Conservation (phyloP, 345 rosid species). For the Pistacia vera region DNA sequence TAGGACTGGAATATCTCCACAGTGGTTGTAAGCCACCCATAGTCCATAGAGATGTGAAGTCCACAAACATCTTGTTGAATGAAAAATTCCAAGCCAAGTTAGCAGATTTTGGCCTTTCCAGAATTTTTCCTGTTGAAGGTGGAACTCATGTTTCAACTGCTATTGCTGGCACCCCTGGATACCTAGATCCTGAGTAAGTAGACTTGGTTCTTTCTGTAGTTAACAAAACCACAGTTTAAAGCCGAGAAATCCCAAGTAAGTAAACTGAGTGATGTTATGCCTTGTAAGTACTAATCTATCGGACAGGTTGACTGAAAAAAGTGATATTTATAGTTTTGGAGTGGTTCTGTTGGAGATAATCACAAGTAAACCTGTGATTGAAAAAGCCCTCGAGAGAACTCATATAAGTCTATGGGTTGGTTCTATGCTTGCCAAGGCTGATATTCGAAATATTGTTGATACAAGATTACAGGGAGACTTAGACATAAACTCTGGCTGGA, state of each 20-base stretch:
- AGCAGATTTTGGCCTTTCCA: conserved; percentile 34
- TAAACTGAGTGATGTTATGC: not conserved
- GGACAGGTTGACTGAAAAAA: conserved; percentile 36
- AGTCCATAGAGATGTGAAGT: too few relatives aligned
- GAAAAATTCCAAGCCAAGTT: conserved; percentile 6
- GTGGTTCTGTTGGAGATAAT: conserved; percentile 43
- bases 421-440: conserved; percentile 37
- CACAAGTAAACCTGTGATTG: conserved; percentile 33
- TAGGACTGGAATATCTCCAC: not conserved
- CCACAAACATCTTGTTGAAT: too few relatives aligned
- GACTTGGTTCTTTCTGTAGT: not conserved
- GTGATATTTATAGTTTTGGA: conserved; percentile 53
- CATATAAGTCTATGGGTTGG: conserved; percentile 42
- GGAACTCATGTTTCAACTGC: conserved; percentile 40
- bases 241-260: too few relatives aligned
- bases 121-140: conserved; percentile 32
- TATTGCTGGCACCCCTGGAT: conserved; percentile 1
- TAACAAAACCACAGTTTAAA: too few relatives aligned
- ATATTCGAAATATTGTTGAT: conserved; percentile 42
- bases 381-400: not conserved
- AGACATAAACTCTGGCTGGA: conserved; percentile 36
- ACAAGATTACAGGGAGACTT: conserved; percentile 36
- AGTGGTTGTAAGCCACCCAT: too few relatives aligned
- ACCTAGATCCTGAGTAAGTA: conserved; percentile 54
- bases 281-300: conserved; percentile 29